phyloP scores from a whole-genome alignment of 768 basidiomycete genomes.

The Russula ochroleuca region DNA sequence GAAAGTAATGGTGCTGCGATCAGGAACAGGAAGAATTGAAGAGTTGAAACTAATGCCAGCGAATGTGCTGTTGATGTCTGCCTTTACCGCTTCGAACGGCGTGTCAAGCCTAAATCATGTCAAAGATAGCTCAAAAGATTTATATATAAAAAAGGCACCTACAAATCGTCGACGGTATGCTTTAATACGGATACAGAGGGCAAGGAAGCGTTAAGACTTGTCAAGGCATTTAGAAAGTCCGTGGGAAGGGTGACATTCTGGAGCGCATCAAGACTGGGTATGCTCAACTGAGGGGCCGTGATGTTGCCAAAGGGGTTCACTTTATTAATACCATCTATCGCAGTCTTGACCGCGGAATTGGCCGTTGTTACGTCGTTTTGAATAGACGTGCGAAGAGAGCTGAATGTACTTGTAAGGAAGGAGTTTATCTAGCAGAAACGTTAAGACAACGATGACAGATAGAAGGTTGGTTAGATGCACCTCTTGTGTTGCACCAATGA shows the following conservation, averaged over 20 bases:
- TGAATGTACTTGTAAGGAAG: constrained; percentile 58
- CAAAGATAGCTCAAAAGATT: neutral
- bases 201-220: constrained; percentile 72
- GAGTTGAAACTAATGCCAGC: constrained; percentile 65
- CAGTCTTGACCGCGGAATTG: constrained; percentile 61
- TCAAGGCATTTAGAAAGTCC: constrained; percentile 66
- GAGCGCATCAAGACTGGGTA: constrained; percentile 70
- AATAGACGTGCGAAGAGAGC: constrained; percentile 60
- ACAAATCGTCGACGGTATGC: constrained; percentile 63
- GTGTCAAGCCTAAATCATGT: constrained; percentile 56
- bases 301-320: constrained; percentile 70
- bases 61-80: constrained; percentile 87
- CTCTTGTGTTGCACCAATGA: constrained; percentile 80
- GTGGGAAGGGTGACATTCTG: constrained; percentile 77
- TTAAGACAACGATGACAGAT: constrained; percentile 2
- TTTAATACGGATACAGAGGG: constrained; percentile 77
- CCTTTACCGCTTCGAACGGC: constrained; percentile 84
- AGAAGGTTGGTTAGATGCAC: constrained; percentile 42
- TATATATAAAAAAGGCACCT: constrained; percentile 32
- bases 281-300: constrained; percentile 61
- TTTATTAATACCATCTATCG: constrained; percentile 68
- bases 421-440: constrained; percentile 54
- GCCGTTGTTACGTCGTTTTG: constrained; percentile 64
- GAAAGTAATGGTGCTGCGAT: constrained; percentile 62
- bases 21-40: constrained; percentile 71